These are phyloP conservation scores for Gentiana dahurica DNA, from an alignment of 257 asterid species.

Conservation along the genomic window DNA sequence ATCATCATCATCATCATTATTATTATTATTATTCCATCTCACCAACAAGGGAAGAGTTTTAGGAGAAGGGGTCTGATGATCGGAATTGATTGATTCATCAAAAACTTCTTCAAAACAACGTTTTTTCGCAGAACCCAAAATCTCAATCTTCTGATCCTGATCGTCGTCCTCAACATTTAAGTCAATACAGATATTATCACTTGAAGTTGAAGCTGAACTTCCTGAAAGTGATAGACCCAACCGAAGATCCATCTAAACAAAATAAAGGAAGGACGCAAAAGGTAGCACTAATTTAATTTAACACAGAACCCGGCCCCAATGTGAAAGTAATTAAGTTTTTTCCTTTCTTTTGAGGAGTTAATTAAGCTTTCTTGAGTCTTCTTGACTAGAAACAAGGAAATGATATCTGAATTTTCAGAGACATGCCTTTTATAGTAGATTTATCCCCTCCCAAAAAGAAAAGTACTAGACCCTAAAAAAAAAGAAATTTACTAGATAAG, in stretches of 20 bases:
- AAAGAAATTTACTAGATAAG: no score
- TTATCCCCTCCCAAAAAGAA: no score
- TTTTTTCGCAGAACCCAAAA: slow-evolving; percentile 10
- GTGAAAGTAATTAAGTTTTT: no score
- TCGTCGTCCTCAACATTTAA: slow-evolving; percentile 12
- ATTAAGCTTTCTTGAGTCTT: no score
- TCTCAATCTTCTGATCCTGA: not conserved
- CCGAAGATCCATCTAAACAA: slow-evolving; percentile 38
- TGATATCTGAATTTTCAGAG: no score
- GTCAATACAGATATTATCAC: slow-evolving; percentile 18
- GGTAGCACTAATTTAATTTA: no score
- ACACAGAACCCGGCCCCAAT: no score
- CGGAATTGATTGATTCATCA: slow-evolving; percentile 12
- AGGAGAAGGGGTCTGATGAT: slow-evolving; percentile 7
- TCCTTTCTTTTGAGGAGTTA: no score
- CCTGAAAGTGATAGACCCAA: slow-evolving; percentile 36
- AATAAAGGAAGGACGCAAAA: not conserved
- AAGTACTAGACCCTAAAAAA: no score
- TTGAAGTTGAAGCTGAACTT: slow-evolving; percentile 1
- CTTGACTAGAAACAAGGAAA: no score
- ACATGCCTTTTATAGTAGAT: no score
- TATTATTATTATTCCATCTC: slow-evolving; percentile 19
- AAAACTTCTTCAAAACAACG: slow-evolving; percentile 18
- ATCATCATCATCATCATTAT: slow-evolving; percentile 9
- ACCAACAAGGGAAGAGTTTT: slow-evolving; percentile 34